Evolutionary conservation across 306 rosid species (phyloP).

Genomic region (Cicer pinnatifidum): DNA sequence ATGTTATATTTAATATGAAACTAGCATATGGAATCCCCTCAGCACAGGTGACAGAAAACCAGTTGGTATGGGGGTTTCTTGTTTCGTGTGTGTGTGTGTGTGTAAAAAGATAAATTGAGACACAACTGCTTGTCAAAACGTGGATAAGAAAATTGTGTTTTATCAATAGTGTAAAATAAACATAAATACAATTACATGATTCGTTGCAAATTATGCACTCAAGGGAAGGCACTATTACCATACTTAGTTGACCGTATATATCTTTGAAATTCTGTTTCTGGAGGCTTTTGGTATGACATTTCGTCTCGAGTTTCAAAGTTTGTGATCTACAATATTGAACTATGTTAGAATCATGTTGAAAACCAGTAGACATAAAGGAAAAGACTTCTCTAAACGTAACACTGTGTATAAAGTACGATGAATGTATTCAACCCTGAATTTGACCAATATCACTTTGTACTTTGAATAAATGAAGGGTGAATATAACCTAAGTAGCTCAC

Average conservation of each 20-base stretch:
- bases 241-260: slow-evolving; percentile 74
- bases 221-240: slow-evolving; percentile 58
- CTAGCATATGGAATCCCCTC: not conserved
- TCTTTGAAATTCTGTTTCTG: slow-evolving; percentile 89
- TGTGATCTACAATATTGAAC: slow-evolving; percentile 56
- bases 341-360: slow-evolving; percentile 38
- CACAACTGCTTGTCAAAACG: not conserved
- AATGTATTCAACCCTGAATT: slow-evolving; percentile 1
- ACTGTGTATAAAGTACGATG: slow-evolving; percentile 31
- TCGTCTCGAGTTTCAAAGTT: slow-evolving; percentile 65
- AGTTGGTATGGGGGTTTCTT: not conserved
- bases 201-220: slow-evolving; percentile 29
- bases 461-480: slow-evolving; percentile 26
- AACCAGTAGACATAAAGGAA: slow-evolving; percentile 34
- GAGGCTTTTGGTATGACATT: slow-evolving; percentile 65
- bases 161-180: not conserved
- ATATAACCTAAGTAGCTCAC: slow-evolving; percentile 17
- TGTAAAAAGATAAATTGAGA: not conserved
- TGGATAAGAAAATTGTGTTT: not conserved
- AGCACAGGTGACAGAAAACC: not conserved
- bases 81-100: no score
- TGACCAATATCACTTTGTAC: slow-evolving; percentile 12
- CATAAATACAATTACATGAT: slow-evolving; percentile 4
- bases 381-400: slow-evolving; percentile 1
- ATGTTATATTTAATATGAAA: slow-evolving; percentile 13